Base-by-base conservation (phyloP, 176 grass and related monocot genomes). In the Otatea glauca region DNA sequence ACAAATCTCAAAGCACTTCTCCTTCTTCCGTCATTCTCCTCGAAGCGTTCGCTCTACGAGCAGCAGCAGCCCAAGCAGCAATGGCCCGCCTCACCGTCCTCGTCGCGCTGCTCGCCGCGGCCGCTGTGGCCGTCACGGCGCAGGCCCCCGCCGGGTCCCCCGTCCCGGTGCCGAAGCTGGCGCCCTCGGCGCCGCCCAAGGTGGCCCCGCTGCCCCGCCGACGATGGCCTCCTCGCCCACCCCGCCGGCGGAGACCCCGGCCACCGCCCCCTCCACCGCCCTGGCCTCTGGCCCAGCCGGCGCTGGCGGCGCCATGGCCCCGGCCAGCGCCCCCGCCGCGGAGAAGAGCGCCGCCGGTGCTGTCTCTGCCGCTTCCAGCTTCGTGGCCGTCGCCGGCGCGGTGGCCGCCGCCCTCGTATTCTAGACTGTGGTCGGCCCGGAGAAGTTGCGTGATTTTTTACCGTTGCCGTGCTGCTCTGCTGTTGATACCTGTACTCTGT, bases 41-140 rank as follows among this genome's bases (percentile, higher is more conserved):
- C n/a, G 24, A 48, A 48, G 6, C 24, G 24, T 16, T 29, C 1
- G 6, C 29, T 0, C 64, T 10, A 2, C 29, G 0, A 32, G 18
- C 20, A 44, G 64, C 32, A 17, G 0, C 7, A 42, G 1, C 7
- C 44, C 55, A 39, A 43, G 61, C 16, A 42, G 21, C 25, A 72
- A 84, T 84, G 87, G 87, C 87, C 25, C 72, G 75, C 80, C 75
- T 91, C 81, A 43, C 75, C 13, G 0, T 69, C 34, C 47, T 85
- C 48, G 13, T 92, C 7, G 71, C 29, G 7, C 43, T 88, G 42
- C 72, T 94, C 68, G 55, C 75, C 29, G 16, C 62, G 20, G 67
- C 70, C 7, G 63, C 61, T 17, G 56, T 55, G 18, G 88, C 50
- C 3, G 78, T 77, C 4, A n/a, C 74, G 4, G 92, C 92, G 0